Base-by-base conservation (phyloP, 768 basidiomycete species). In the Amanita pallidorosea region DNA sequence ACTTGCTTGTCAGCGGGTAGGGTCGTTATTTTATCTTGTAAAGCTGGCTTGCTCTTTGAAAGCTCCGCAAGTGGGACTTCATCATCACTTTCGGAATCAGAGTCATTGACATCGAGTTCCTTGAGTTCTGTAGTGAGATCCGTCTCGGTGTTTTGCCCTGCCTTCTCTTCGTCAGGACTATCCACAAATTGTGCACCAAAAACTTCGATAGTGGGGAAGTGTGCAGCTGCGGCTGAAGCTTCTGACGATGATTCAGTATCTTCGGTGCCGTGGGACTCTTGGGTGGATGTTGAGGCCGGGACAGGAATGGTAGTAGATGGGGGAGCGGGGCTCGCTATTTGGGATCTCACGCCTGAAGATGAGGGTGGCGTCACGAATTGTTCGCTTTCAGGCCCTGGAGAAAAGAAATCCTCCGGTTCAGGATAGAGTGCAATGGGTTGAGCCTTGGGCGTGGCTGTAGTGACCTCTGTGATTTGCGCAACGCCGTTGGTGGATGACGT, bases 291-390 rank as follows among this genome's bases (percentile, higher is more conserved):
- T 23, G 45, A 6, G 34, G 7, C 7, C 1, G 33, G 7, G 20
- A n/a, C 22, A 6, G 18, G 15, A 18, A 31, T 12, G 17, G 35
- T 11, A 38, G 35, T 3, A 5, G 45, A 25, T 23, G 45, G 22
- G 4, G 25, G 45, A 12, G 11, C 8, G 6, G 22, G 37, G 18
- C 37, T 40, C 9, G 52, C 15, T n/a, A 27, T 29, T 31, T 29
- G 25, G 9, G 49, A 49, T 42, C 33, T 22, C n/a, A 31, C n/a
- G 8, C 27, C 8, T 8, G 49, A 23, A 40, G 48, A 49, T 18
- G 49, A 41, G 1, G 76, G 79, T 25, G 83, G 81, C 0, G 83
- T 85, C 45, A 72, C 67, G 57, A 87, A 87, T 13, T 71, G 56
- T 29, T 85, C 83, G 35, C 66, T 75, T 27, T 75, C 75, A 7